Percentiles rank a stretch among this genome's conserved stretches.
Evolutionary conservation across 768 basidiomycete species (phyloP).

Genomic region (Pulveroboletus frians): DNA sequence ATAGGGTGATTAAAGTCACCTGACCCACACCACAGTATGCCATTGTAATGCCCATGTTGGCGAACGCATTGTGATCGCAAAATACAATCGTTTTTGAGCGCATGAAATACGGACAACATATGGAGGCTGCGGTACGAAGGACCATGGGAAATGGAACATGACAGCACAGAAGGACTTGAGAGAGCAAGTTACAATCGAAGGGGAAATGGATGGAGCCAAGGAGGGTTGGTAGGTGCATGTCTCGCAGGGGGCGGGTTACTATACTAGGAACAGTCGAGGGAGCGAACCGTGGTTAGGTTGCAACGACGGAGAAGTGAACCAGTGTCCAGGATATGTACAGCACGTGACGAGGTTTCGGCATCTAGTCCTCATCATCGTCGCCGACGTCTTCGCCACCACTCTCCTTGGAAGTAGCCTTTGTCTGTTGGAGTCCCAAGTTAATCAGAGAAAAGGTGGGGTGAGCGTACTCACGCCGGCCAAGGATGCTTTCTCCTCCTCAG

Average conservation of each 20-base stretch:
- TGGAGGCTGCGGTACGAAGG: slow-evolving; percentile 19
- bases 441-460: not conserved
- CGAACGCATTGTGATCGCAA: slow-evolving; percentile 17
- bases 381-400: slow-evolving; percentile 34
- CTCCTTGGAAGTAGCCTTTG: slow-evolving; percentile 32
- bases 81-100: slow-evolving; percentile 30
- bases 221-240: slow-evolving; percentile 26
- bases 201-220: slow-evolving; percentile 5
- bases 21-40: slow-evolving; percentile 1
- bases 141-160: slow-evolving; percentile 20
- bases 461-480: slow-evolving; percentile 34
- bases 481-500: slow-evolving; percentile 70
- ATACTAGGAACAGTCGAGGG: slow-evolving; percentile 14
- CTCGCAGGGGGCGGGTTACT: slow-evolving; percentile 21
- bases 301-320: slow-evolving; percentile 2
- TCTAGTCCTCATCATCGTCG: slow-evolving; percentile 42
- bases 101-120: slow-evolving; percentile 29
- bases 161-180: slow-evolving; percentile 22
- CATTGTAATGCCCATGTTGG: not conserved
- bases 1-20: slow-evolving; percentile 11
- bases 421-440: slow-evolving; percentile 14
- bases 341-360: slow-evolving; percentile 3
- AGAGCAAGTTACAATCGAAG: slow-evolving; percentile 20
- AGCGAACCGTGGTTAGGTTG: slow-evolving; percentile 18
- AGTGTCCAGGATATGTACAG: slow-evolving; percentile 17